Conservation (phyloP, 2,329 filamentous ascomycete genomes). For the Aulographum hederae region DNA sequence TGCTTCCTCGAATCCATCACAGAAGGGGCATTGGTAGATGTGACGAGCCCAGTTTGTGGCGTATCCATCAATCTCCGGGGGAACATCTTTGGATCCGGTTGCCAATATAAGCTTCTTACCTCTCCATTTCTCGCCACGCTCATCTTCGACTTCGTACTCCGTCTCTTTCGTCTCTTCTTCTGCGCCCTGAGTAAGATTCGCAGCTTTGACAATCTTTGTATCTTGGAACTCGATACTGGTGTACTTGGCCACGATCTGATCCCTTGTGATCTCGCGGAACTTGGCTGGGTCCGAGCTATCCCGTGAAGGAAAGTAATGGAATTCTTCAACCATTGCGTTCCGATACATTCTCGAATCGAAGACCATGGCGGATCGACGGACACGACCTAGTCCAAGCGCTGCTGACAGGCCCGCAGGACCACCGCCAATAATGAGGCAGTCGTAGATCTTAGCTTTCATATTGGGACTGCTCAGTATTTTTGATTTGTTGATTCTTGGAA, state of each 20-base stretch:
- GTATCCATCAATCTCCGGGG: neutral
- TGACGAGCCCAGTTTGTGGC: neutral
- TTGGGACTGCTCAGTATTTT: no score
- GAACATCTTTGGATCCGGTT: neutral
- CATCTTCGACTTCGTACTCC: neutral
- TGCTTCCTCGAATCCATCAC: neutral
- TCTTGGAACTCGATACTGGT: neutral
- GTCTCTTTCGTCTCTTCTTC: neutral
- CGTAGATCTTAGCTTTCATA: slow-evolving; percentile 18
- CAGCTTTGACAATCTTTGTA: neutral
- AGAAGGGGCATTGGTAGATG: slow-evolving; percentile 1
- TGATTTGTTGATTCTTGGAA: no score
- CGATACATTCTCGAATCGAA: slow-evolving; percentile 42
- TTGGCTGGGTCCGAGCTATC: neutral
- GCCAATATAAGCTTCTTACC: neutral
- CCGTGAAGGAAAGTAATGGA: neutral
- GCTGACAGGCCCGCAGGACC: slow-evolving; percentile 25
- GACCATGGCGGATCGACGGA: slow-evolving; percentile 34
- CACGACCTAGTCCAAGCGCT: slow-evolving; percentile 49
- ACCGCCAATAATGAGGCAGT: slow-evolving; percentile 29
- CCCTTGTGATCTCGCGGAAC: neutral
- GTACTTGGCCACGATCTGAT: neutral
- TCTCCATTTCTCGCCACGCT: neutral
- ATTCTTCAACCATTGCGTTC: slow-evolving; percentile 20
- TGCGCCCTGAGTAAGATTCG: neutral